A percentile compares a stretch with the other conserved stretches of the same genome.
phyloP scores from a whole-genome alignment of 495 filamentous ascomycete species.

The Xylaria palmicola region DNA sequence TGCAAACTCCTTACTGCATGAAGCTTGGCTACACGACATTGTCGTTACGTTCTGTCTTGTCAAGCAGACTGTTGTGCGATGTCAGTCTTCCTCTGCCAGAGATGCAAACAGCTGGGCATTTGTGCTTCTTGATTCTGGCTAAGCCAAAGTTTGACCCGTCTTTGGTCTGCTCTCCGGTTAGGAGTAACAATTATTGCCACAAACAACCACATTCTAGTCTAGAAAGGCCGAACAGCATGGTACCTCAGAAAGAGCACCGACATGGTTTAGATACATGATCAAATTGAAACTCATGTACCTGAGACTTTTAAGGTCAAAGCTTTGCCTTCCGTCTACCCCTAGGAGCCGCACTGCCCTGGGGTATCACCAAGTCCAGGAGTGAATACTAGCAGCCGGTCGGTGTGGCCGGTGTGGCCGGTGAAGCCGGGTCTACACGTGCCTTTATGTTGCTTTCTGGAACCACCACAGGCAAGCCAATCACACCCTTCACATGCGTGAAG shows the following conservation, averaged over 20 bases:
- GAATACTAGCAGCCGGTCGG: too few species aligned
- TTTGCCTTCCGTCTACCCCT: not conserved
- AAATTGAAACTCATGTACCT: not conserved
- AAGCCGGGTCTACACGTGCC: too few species aligned
- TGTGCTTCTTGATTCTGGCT: not conserved
- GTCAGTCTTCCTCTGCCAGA: not conserved
- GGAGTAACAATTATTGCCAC: not conserved
- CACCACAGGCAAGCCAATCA: too few species aligned
- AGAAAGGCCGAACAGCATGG: not conserved
- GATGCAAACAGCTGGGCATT: not conserved
- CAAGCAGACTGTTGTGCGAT: not conserved
- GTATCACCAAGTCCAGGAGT: too few species aligned
- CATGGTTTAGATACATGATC: conserved; percentile 4
- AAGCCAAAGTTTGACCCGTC: not conserved
- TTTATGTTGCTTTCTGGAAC: too few species aligned
- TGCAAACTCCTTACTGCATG: not conserved
- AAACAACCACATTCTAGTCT: not conserved
- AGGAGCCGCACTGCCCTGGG: too few species aligned
- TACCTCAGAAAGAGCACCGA: not conserved
- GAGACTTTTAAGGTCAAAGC: not conserved
- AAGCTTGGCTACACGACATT: not conserved
- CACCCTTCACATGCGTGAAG: too few species aligned
- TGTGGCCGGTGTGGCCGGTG: not conserved
- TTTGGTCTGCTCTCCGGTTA: too few species aligned
- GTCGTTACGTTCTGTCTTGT: not conserved